A percentile compares a stretch with the other conserved stretches of the same genome.
Conservation (phyloP, 2,329 filamentous ascomycete species). For the Hypoxylon sp. region DNA sequence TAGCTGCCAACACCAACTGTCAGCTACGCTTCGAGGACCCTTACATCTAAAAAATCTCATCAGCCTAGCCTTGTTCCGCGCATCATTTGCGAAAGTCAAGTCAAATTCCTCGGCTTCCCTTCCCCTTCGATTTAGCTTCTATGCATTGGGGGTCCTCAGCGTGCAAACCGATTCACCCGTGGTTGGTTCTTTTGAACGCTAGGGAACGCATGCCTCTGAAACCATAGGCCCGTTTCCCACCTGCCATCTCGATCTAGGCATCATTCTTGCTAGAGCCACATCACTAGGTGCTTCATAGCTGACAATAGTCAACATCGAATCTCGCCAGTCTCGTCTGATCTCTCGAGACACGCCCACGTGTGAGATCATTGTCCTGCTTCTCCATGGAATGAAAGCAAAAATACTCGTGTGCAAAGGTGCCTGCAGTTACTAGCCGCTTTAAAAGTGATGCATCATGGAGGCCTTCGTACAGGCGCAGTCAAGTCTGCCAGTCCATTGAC, state of each 20-base stretch:
- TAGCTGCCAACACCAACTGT: neutral
- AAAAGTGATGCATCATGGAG: slow-evolving; percentile 6
- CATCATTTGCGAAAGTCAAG: slow-evolving; percentile 12
- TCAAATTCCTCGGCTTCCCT: slow-evolving; percentile 31
- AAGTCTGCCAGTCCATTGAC: slow-evolving; percentile 36
- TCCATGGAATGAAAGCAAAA: slow-evolving; percentile 5
- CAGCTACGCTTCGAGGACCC: slow-evolving; percentile 10
- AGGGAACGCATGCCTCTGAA: slow-evolving; percentile 14
- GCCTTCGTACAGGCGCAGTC: slow-evolving; percentile 21
- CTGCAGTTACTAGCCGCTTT: neutral
- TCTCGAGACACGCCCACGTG: slow-evolving; percentile 25
- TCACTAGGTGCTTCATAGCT: slow-evolving; percentile 27
- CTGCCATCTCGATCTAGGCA: slow-evolving; percentile 35
- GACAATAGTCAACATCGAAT: slow-evolving; percentile 23
- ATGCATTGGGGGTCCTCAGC: slow-evolving; percentile 23
- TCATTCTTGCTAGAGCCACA: slow-evolving; percentile 17
- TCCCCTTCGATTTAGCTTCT: slow-evolving; percentile 42
- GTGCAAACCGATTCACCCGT: slow-evolving; percentile 16
- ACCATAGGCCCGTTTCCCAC: slow-evolving; percentile 6
- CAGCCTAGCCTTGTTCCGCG: slow-evolving; percentile 37
- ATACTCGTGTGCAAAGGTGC: neutral
- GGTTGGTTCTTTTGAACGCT: slow-evolving; percentile 25
- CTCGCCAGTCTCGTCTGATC: slow-evolving; percentile 39
- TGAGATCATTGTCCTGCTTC: slow-evolving; percentile 9
- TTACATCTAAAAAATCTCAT: slow-evolving; percentile 24